Evolutionary conservation across 768 basidiomycete species (phyloP).

Genomic region (Hericium erinaceus): DNA sequence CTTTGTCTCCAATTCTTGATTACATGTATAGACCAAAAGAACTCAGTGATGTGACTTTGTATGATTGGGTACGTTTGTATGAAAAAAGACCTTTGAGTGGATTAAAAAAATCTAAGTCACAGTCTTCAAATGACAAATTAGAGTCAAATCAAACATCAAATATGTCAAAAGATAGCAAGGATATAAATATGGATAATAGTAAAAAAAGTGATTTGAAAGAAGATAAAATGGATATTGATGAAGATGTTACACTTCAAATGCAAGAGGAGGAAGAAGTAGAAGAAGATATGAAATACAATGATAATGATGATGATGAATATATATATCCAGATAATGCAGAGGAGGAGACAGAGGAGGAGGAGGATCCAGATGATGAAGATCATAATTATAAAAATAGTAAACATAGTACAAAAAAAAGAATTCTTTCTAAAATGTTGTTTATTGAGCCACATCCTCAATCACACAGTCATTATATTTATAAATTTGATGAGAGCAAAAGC

Average conservation of each 20-base stretch:
- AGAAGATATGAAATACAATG: neutral
- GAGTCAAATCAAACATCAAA: too few species aligned
- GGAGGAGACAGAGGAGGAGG: neutral
- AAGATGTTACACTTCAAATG: neutral
- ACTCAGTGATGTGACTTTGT: slow-evolving; percentile 16
- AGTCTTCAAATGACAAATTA: neutral
- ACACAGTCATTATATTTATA: slow-evolving; percentile 16
- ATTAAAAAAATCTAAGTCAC: neutral
- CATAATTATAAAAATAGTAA: neutral
- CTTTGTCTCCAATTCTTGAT: slow-evolving; percentile 22
- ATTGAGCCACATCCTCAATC: slow-evolving; percentile 16
- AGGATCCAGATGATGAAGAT: neutral
- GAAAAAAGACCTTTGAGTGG: neutral
- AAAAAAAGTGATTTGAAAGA: too few species aligned
- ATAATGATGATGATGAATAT: neutral
- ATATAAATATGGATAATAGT: neutral
- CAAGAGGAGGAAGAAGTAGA: neutral
- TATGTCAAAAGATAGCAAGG: too few species aligned
- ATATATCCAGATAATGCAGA: neutral
- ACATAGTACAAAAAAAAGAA: neutral
- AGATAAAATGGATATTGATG: neutral
- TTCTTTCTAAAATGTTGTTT: slow-evolving; percentile 4
- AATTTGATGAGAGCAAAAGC: neutral
- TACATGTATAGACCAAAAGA: slow-evolving; percentile 21
- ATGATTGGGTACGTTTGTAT: slow-evolving; percentile 18